Base-by-base conservation (phyloP, 805 yeast species). In the Cyberlindnera veronae region DNA sequence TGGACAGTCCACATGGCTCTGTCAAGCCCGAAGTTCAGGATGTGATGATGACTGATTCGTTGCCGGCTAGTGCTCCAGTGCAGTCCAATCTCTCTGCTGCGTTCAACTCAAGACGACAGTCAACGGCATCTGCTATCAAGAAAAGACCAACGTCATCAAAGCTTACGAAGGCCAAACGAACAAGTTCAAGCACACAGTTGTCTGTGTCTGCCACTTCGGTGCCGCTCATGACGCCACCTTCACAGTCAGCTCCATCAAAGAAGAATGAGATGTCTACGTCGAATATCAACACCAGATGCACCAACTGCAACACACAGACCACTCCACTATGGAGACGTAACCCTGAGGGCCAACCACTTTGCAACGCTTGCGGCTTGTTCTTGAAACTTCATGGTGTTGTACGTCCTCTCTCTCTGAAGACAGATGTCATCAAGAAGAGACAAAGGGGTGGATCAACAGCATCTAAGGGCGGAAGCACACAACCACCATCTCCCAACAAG, bases 311-410 rank as follows among this genome's bases (percentile, higher is more conserved):
- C 55, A 91, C 99, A 0, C 79, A 75, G 48, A 89, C 95, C 14
- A 91, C 99, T 0, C 99, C 99, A 1, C 63, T 91, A 14, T 91
- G 99, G 99, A 71, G 99, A 52, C 72, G 97, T 36, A 87, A 88
- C 53, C 89, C 95, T 0, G 86, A 85, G 44, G 97, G 97, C 2
- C 83, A 86, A 55, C 95, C 96, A 0, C 67, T 91, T 44, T 91
- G 98, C 66, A 91, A 91, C 62, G 98, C 99, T 0, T 91, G 99
- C 67, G 99, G 98, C 0, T 68, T 91, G 45, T 91, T 91, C 54
- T 73, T 86, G 55, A 91, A 91, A 62, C 68, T 91, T 18, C 98
- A 91, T 56, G 98, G 97, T n/a, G 91, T 88, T 4, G 95, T 87
- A 46, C 71, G 98, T 42, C 99, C 99, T 0, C 68, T 91, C 37